Percentiles rank a stretch among this genome's conserved stretches.
Conservation (phyloP, 257 asterid genomes). For the Datura wrightii region DNA sequence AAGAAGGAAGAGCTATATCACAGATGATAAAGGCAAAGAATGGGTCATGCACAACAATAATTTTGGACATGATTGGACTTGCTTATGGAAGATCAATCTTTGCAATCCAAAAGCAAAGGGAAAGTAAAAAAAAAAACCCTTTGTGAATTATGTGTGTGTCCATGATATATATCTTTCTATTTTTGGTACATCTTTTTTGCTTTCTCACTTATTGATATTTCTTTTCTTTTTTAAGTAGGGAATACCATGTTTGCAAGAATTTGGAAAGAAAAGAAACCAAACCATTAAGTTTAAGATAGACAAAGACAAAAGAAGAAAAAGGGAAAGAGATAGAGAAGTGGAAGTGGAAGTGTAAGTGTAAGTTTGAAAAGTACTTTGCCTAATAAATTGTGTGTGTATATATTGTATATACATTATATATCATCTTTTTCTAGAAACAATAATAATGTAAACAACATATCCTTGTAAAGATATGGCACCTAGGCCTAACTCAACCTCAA, state of each 20-base stretch:
- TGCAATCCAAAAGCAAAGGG: constrained; percentile 22
- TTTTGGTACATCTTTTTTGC: constrained; percentile 21
- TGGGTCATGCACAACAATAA: constrained; percentile 3
- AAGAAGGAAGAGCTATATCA: neutral
- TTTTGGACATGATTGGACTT: constrained; percentile 29
- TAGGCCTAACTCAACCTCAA: too few species aligned
- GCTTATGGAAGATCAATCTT: constrained; percentile 24
- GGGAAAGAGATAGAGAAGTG: neutral
- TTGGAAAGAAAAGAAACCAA: constrained; percentile 22
- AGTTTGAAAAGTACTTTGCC: constrained; percentile 13
- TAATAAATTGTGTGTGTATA: neutral
- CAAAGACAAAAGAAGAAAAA: constrained; percentile 27
- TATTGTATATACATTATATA: neutral
- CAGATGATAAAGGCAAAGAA: constrained; percentile 10
- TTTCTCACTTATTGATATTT: neutral
- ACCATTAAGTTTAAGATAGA: constrained; percentile 18
- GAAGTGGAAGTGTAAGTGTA: neutral
- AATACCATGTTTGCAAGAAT: neutral
- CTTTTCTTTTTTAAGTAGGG: neutral
- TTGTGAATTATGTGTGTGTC: constrained; percentile 20
- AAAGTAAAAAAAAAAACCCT: neutral
- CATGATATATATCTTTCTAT: constrained; percentile 10
- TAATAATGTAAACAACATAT: neutral
- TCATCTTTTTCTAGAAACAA: neutral
- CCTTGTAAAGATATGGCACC: too few species aligned